Conservation (phyloP, 495 filamentous ascomycete species). For the Astrothelium macrocarpum region DNA sequence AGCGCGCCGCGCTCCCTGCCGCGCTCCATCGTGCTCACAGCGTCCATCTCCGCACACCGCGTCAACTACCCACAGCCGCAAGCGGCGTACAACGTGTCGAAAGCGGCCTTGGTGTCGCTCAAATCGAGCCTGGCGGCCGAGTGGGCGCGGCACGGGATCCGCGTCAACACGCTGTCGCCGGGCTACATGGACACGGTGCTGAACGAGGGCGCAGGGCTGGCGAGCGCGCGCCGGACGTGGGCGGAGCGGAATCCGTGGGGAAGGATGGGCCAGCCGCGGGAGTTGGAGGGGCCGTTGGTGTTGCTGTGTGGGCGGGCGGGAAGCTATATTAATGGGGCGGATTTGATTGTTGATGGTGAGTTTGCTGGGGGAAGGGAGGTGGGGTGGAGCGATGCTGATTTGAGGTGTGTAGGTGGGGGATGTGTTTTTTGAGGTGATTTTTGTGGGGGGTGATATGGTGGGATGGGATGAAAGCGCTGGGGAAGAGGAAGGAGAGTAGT, state of each 20-base stretch:
- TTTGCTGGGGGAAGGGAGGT: neutral
- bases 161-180: constrained; percentile 60
- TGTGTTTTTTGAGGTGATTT: neutral
- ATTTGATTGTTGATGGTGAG: constrained; percentile 50
- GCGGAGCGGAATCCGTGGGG: constrained; percentile 54
- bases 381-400: neutral
- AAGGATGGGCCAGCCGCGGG: constrained; percentile 55
- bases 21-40: constrained; percentile 56
- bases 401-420: neutral
- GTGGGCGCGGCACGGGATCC: constrained; percentile 54
- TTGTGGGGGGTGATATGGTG: too few species aligned
- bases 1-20: too few species aligned
- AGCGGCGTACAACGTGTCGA: constrained; percentile 60
- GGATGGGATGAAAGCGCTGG: too few species aligned
- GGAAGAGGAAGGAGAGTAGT: too few species aligned
- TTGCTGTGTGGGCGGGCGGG: constrained; percentile 53
- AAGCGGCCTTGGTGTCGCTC: constrained; percentile 52
- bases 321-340: constrained; percentile 58
- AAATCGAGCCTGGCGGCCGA: constrained; percentile 55
- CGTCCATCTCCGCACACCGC: constrained; percentile 56
- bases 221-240: constrained; percentile 47
- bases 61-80: constrained; percentile 64
- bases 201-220: constrained; percentile 54
- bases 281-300: constrained; percentile 58
- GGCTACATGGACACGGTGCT: constrained; percentile 79